Conservation (phyloP, 345 rosid genomes). For the Kernera saxatilis region DNA sequence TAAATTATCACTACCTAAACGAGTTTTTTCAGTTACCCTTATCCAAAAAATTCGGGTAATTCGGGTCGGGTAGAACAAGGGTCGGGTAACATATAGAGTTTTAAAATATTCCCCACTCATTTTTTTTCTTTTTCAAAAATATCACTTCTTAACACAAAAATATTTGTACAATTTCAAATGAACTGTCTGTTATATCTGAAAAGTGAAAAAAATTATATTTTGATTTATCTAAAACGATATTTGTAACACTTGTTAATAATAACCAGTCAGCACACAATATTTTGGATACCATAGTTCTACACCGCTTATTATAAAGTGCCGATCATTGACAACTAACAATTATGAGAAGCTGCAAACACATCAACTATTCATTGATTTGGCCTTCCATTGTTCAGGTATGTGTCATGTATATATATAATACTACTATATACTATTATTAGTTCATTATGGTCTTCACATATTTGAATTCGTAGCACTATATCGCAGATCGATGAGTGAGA, state of each 20-base stretch:
- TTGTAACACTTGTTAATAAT: background rate
- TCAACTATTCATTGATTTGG: background rate
- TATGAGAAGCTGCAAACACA: background rate
- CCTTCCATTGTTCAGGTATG: background rate
- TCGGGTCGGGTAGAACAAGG: no score
- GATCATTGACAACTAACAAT: conserved; percentile 5
- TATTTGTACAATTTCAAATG: no score
- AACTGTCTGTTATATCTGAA: no score
- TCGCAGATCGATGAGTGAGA: background rate
- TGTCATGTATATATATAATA: background rate
- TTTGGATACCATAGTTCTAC: background rate
- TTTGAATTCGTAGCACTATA: background rate
- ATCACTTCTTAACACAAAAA: background rate
- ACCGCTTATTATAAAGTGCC: conserved; percentile 1
- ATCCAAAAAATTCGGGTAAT: no score
- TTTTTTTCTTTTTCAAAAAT: no score
- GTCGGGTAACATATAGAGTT: no score
- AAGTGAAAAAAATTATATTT: background rate
- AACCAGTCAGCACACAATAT: background rate
- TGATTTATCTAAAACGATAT: background rate
- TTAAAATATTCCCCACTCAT: background rate
- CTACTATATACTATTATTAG: background rate
- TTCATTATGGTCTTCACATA: background rate
- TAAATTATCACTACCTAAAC: no score
- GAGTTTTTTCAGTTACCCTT: no score